A percentile compares a stretch with the other conserved stretches of the same genome.
Evolutionary conservation across 1,139 yeast species (phyloP).

Genomic region (Lodderomyces metapsilosis): DNA sequence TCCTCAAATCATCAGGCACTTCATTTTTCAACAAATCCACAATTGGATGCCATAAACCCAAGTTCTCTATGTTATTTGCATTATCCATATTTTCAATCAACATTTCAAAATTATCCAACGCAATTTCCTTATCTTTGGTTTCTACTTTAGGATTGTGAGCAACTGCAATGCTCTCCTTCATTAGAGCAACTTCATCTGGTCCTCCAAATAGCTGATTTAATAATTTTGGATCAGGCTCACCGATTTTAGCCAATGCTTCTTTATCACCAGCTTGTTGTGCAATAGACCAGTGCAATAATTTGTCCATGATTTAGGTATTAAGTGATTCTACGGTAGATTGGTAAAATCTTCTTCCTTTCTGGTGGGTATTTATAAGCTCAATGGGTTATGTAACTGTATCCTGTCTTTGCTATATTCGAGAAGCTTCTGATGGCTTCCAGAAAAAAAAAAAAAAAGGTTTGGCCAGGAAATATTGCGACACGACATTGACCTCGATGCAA

Average conservation of each 20-base stretch:
- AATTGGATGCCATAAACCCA: slow-evolving; percentile 77
- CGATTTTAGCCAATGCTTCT: slow-evolving; percentile 58
- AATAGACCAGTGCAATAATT: slow-evolving; percentile 86
- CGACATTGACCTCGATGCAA: not conserved
- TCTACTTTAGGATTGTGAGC: slow-evolving; percentile 62
- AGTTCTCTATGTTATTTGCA: slow-evolving; percentile 85
- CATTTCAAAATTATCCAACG: slow-evolving; percentile 92
- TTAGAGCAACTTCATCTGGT: slow-evolving; percentile 81
- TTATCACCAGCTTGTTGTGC: slow-evolving; percentile 72
- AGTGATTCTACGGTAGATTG: not conserved
- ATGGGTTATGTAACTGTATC: not conserved
- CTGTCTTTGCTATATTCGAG: slow-evolving; percentile 3
- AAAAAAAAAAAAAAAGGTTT: no score
- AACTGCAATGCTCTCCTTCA: slow-evolving; percentile 71
- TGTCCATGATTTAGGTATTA: slow-evolving; percentile 58
- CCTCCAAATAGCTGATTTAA: slow-evolving; percentile 77
- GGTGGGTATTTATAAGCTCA: not conserved
- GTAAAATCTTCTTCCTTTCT: not conserved
- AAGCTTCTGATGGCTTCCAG: slow-evolving; percentile 2
- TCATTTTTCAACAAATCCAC: slow-evolving; percentile 46
- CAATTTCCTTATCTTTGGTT: slow-evolving; percentile 64
- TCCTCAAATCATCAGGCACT: slow-evolving; percentile 43
- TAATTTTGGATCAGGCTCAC: slow-evolving; percentile 74
- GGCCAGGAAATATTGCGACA: slow-evolving; percentile 1
- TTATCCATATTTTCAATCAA: slow-evolving; percentile 90